Percentiles rank a stretch among this genome's conserved stretches.
phyloP scores from a whole-genome alignment of 805 yeast species.

The Kodamaea hsintzibuensis region DNA sequence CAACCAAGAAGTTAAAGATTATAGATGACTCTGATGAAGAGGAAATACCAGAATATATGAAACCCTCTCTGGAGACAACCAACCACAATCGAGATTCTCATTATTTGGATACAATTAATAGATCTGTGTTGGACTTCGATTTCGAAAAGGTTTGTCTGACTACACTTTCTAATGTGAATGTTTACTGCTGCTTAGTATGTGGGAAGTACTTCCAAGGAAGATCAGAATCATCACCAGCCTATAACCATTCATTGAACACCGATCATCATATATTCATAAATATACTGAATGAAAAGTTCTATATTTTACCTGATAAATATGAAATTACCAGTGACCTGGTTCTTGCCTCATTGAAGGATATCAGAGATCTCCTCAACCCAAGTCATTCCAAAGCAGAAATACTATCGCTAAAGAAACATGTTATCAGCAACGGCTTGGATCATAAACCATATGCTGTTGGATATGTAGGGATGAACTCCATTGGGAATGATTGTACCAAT shows the following conservation, averaged over 20 bases:
- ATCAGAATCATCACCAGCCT: conserved; percentile 62
- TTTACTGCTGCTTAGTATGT: conserved; percentile 73
- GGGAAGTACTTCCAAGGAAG: conserved; percentile 76
- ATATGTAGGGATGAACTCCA: conserved; percentile 57
- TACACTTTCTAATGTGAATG: conserved; percentile 58
- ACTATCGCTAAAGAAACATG: conserved; percentile 20
- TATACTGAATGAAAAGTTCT: conserved; percentile 49
- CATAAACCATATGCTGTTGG: conserved; percentile 58
- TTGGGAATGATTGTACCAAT: conserved; percentile 53
- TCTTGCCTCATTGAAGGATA: conserved; percentile 46
- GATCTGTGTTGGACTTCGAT: conserved; percentile 61
- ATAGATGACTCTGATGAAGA: neutral
- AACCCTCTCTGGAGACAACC: neutral
- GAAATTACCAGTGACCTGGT: conserved; percentile 28
- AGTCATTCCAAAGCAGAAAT: conserved; percentile 40
- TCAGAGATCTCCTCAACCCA: conserved; percentile 55
- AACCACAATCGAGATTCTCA: conserved; percentile 12
- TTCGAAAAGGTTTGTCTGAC: conserved; percentile 66
- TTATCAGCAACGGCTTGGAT: conserved; percentile 23
- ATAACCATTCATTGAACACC: conserved; percentile 60
- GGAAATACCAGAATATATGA: neutral
- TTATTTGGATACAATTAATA: conserved; percentile 45
- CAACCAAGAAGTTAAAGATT: conserved; percentile 1
- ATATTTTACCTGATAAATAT: conserved; percentile 63
- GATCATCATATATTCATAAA: conserved; percentile 66